phyloP scores from a whole-genome alignment of 106 monocot species.

The Phalaenopsis aphrodite region DNA sequence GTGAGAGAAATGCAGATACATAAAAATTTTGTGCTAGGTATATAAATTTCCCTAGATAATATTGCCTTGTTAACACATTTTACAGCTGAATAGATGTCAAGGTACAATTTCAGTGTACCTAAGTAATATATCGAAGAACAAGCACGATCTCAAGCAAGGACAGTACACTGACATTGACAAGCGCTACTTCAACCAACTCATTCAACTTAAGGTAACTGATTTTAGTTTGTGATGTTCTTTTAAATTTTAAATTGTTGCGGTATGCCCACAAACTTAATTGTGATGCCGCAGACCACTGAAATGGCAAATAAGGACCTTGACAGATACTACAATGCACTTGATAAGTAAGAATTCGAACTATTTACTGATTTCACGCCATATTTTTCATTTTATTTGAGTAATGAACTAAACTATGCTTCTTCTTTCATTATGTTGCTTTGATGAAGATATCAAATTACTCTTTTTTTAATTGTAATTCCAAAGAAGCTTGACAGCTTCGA shows the following conservation, averaged over 20 bases:
- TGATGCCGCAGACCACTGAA: slow-evolving; percentile 73
- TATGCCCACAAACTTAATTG: not conserved
- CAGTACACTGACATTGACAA: slow-evolving; percentile 96
- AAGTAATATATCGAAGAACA: slow-evolving; percentile 81
- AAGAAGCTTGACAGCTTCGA: not conserved
- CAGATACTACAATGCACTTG: slow-evolving; percentile 87
- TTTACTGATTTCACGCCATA: not conserved
- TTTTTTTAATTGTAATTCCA: not conserved
- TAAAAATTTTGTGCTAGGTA: no score
- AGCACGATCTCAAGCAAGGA: slow-evolving; percentile 81
- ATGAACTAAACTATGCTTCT: not conserved
- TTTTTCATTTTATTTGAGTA: not conserved
- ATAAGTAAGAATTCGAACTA: slow-evolving; percentile 52
- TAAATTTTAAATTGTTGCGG: not conserved
- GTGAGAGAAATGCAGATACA: no score
- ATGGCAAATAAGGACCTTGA: slow-evolving; percentile 99
- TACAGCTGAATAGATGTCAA: slow-evolving; percentile 74
- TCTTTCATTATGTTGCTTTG: not conserved
- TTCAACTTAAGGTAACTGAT: slow-evolving; percentile 84
- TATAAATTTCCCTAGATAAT: not conserved
- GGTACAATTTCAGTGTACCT: slow-evolving; percentile 85
- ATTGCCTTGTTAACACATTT: not conserved
- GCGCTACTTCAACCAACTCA: slow-evolving; percentile 82
- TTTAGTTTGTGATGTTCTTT: slow-evolving; percentile 1
- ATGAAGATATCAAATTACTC: not conserved